A percentile compares a stretch with the other conserved stretches of the same genome.
phyloP scores from a whole-genome alignment of 2,329 filamentous ascomycete species.

The Claviceps sp. region DNA sequence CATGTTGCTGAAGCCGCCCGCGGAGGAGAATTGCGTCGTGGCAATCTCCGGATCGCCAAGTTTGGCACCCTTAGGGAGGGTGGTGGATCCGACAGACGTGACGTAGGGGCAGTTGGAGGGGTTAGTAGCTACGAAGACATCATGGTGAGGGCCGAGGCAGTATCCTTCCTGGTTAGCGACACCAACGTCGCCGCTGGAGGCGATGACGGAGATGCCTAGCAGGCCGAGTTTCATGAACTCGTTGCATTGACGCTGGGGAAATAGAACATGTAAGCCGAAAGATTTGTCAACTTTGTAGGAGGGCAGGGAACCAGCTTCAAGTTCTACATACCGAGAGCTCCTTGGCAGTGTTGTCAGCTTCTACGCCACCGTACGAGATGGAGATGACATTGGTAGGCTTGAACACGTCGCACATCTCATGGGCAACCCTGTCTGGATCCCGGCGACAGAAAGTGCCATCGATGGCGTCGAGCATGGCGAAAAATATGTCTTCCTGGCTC shows the following conservation, averaged over 20 bases:
- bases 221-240: slow-evolving; percentile 33
- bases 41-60: slow-evolving; percentile 6
- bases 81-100: slow-evolving; percentile 35
- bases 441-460: slow-evolving; percentile 39
- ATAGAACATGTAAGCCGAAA: neutral
- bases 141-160: slow-evolving; percentile 16
- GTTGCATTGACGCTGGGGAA: slow-evolving; percentile 23
- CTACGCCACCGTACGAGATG: slow-evolving; percentile 22
- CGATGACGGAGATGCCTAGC: slow-evolving; percentile 26
- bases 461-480: slow-evolving; percentile 32
- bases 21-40: slow-evolving; percentile 26
- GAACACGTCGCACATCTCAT: slow-evolving; percentile 12
- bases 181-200: slow-evolving; percentile 20
- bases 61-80: slow-evolving; percentile 12
- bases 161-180: slow-evolving; percentile 8
- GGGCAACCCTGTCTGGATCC: slow-evolving; percentile 31
- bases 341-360: slow-evolving; percentile 24
- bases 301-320: too few species aligned
- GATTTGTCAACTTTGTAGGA: too few species aligned
- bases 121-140: slow-evolving; percentile 33
- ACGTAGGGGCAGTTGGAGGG: slow-evolving; percentile 35
- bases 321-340: slow-evolving; percentile 22
- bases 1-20: slow-evolving; percentile 36
- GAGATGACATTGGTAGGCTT: slow-evolving; percentile 24
- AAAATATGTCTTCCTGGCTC: slow-evolving; percentile 25